Evolutionary conservation across 345 rosid species (phyloP).

Genomic region (Pugionium cornutum): DNA sequence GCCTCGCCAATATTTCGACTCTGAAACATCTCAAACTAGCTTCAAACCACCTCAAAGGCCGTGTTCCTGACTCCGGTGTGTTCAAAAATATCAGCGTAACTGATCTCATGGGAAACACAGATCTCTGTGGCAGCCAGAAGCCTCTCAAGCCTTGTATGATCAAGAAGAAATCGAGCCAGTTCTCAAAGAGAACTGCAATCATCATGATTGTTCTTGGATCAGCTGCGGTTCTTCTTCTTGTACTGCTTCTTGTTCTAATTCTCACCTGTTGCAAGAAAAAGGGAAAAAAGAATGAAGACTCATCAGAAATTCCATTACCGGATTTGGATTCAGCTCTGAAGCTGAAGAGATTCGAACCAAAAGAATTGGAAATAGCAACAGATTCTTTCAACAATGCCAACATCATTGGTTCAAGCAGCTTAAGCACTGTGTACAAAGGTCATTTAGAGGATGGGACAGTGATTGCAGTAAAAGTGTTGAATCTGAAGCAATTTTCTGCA

Average conservation of each 20-base stretch:
- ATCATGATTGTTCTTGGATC: slow-evolving; percentile 53
- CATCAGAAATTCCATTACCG: slow-evolving; percentile 45
- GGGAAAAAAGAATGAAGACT: slow-evolving; percentile 34
- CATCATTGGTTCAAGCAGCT: slow-evolving; percentile 67
- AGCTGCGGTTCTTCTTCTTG: slow-evolving; percentile 40
- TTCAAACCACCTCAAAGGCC: slow-evolving; percentile 76
- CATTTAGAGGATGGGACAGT: slow-evolving; percentile 56
- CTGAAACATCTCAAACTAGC: slow-evolving; percentile 65
- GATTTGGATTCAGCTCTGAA: slow-evolving; percentile 48
- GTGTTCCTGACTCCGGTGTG: slow-evolving; percentile 63
- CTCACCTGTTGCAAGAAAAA: slow-evolving; percentile 37
- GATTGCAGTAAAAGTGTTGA: slow-evolving; percentile 74
- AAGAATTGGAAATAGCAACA: slow-evolving; percentile 67
- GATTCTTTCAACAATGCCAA: slow-evolving; percentile 52
- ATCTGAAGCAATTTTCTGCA: slow-evolving; percentile 63
- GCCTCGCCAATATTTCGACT: slow-evolving; percentile 53
- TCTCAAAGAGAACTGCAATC: slow-evolving; percentile 45
- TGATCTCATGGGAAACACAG: slow-evolving; percentile 59
- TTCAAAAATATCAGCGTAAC: slow-evolving; percentile 53
- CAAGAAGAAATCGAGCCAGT: slow-evolving; percentile 43
- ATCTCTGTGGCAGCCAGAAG: slow-evolving; percentile 64
- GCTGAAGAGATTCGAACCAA: slow-evolving; percentile 58
- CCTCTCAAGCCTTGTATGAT: slow-evolving; percentile 49
- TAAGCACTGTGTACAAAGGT: slow-evolving; percentile 87
- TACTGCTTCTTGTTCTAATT: slow-evolving; percentile 38